phyloP scores from a whole-genome alignment of 1,284 basidiomycete genomes.

The Stereum hirsutum region DNA sequence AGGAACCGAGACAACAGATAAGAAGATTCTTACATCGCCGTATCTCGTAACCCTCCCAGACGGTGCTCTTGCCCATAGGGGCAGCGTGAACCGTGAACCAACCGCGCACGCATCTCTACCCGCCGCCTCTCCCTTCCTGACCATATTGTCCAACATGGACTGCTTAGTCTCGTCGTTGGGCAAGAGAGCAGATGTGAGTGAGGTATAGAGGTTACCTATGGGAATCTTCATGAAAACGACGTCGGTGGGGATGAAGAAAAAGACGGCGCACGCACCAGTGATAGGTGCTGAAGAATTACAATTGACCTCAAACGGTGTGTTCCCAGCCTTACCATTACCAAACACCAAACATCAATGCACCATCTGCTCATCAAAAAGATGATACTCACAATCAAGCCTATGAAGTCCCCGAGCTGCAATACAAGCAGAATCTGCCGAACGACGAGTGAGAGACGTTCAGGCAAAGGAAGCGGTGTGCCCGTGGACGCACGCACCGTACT shows the following conservation, averaged over 20 bases:
- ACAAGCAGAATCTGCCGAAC: too few species aligned
- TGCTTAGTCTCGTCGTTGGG: conserved; percentile 55
- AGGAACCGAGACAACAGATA: too few species aligned
- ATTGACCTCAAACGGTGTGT: too few species aligned
- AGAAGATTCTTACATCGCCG: conserved; percentile 81
- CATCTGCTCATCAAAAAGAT: too few species aligned
- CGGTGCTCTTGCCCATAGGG: conserved; percentile 85
- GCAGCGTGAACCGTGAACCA: conserved; percentile 74
- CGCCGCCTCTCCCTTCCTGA: conserved; percentile 52
- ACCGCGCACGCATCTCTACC: conserved; percentile 52
- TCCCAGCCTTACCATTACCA: too few species aligned
- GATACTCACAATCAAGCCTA: too few species aligned
- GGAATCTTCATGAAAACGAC: conserved; percentile 68
- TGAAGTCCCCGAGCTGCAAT: too few species aligned
- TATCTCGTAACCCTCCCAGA: conserved; percentile 82
- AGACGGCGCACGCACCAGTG: conserved; percentile 86
- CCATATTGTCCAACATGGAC: conserved; percentile 71
- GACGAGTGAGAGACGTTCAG: too few species aligned
- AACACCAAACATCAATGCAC: too few species aligned
- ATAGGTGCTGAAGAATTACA: too few species aligned
- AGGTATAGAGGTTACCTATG: conserved; percentile 51
- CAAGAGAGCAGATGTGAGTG: conserved; percentile 43
- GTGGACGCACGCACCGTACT: too few species aligned
- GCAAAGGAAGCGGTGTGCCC: too few species aligned
- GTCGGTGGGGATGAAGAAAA: conserved; percentile 85